These are phyloP conservation scores for Fusarium abutilonis DNA, from an alignment of 2,329 filamentous ascomycete genomes.

Conservation along the genomic window DNA sequence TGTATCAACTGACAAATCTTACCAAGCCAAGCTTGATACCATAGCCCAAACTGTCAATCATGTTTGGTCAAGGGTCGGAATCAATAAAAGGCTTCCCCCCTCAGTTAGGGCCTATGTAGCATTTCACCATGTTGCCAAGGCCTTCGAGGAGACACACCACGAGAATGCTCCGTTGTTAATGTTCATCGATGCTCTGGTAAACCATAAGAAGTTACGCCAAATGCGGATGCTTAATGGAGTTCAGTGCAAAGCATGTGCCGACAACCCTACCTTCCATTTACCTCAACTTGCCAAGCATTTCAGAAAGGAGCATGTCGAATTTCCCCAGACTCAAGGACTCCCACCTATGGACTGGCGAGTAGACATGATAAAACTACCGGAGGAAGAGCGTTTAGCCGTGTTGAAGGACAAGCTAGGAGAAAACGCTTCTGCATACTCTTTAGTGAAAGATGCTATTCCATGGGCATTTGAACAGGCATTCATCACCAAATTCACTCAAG, in stretches of 20 bases:
- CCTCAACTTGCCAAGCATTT: slow-evolving; percentile 69
- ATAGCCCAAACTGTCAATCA: slow-evolving; percentile 66
- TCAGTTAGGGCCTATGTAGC: slow-evolving; percentile 71
- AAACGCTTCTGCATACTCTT: slow-evolving; percentile 47
- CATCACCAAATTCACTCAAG: slow-evolving; percentile 7
- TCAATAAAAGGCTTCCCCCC: slow-evolving; percentile 69
- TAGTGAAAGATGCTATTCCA: slow-evolving; percentile 55
- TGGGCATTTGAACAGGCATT: slow-evolving; percentile 44
- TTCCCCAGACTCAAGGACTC: slow-evolving; percentile 31
- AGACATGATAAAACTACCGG: slow-evolving; percentile 58
- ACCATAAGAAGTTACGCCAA: slow-evolving; percentile 65
- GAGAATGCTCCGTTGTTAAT: slow-evolving; percentile 66
- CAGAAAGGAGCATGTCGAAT: slow-evolving; percentile 55
- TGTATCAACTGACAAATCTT: slow-evolving; percentile 36
- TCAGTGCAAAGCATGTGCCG: slow-evolving; percentile 64
- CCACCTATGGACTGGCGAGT: slow-evolving; percentile 55
- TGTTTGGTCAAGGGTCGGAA: slow-evolving; percentile 69
- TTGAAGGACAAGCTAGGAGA: slow-evolving; percentile 45
- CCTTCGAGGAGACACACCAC: slow-evolving; percentile 66
- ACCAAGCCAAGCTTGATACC: slow-evolving; percentile 60
- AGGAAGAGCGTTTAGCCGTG: slow-evolving; percentile 46
- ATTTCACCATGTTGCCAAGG: slow-evolving; percentile 69
- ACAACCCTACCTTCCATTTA: slow-evolving; percentile 60
- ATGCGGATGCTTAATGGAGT: slow-evolving; percentile 65
- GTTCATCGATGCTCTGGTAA: slow-evolving; percentile 68